A percentile compares a stretch with the other conserved stretches of the same genome.
Conservation (phyloP, 371 early-diverging fungal species). For the Mucor racemosus region DNA sequence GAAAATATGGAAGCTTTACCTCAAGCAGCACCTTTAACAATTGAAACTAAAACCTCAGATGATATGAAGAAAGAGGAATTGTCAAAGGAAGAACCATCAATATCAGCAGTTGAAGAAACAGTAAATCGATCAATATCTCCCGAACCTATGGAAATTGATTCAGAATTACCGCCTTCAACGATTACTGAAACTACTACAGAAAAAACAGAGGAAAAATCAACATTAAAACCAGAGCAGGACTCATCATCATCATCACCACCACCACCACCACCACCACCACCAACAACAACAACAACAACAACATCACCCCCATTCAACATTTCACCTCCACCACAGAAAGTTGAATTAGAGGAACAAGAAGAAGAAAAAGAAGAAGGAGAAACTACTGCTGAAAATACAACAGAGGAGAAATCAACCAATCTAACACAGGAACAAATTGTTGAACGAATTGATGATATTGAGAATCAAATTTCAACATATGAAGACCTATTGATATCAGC, state of each 20-base stretch:
- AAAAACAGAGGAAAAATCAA: background rate
- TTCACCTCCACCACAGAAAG: background rate
- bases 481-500: constrained; percentile 49
- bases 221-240: constrained; percentile 7
- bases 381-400: background rate
- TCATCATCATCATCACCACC: constrained; percentile 1
- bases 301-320: constrained; percentile 16
- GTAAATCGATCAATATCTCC: background rate
- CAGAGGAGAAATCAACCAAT: background rate
- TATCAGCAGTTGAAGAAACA: background rate
- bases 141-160: constrained; percentile 10
- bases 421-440: constrained; percentile 57
- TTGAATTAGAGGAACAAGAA: background rate
- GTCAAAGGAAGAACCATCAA: background rate
- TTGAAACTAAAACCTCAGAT: background rate
- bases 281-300: background rate
- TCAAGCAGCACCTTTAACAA: background rate
- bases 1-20: background rate
- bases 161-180: background rate
- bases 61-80: background rate
- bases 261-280: background rate
- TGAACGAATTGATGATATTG: constrained; percentile 56
- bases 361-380: background rate
- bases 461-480: constrained; percentile 51
- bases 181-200: background rate